Evolutionary conservation across 1,139 yeast genomes (phyloP).

Genomic region (Candida sanyaensis): DNA sequence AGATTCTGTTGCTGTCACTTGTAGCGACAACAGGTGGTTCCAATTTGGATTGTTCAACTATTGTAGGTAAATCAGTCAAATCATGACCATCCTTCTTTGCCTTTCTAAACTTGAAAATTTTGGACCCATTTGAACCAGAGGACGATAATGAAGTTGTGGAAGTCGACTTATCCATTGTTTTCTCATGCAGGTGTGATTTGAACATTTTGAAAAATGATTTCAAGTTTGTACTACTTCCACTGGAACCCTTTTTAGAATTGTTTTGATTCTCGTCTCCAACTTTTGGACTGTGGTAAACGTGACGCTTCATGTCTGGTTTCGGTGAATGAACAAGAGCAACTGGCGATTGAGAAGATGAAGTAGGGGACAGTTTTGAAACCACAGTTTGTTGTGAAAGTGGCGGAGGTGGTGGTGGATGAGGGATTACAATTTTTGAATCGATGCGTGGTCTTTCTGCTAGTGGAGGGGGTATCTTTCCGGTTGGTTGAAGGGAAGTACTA

Average conservation of each 20-base stretch:
- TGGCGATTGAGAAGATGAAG: too few relatives aligned
- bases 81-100: constrained; percentile 3
- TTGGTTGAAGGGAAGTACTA: constrained; percentile 2
- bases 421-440: not conserved
- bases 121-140: constrained; percentile 5
- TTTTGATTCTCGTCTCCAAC: not conserved
- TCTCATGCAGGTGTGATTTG: constrained; percentile 6
- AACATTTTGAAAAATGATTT: constrained; percentile 13
- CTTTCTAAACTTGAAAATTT: constrained; percentile 6
- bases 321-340: not conserved
- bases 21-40: constrained; percentile 1
- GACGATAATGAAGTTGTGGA: constrained; percentile 6
- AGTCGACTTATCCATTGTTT: constrained; percentile 6
- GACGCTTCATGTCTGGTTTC: not conserved
- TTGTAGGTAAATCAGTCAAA: constrained; percentile 1
- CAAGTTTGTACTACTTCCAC: constrained; percentile 6
- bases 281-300: constrained; percentile 1
- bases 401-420: not conserved
- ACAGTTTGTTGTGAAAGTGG: not conserved
- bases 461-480: constrained; percentile 2
- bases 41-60: not conserved
- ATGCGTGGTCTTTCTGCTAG: not conserved
- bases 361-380: not conserved
- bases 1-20: constrained; percentile 7
- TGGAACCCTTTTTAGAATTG: not conserved